Base-by-base conservation (phyloP, 163 green algal species). In the Scenedesmus sp. region DNA sequence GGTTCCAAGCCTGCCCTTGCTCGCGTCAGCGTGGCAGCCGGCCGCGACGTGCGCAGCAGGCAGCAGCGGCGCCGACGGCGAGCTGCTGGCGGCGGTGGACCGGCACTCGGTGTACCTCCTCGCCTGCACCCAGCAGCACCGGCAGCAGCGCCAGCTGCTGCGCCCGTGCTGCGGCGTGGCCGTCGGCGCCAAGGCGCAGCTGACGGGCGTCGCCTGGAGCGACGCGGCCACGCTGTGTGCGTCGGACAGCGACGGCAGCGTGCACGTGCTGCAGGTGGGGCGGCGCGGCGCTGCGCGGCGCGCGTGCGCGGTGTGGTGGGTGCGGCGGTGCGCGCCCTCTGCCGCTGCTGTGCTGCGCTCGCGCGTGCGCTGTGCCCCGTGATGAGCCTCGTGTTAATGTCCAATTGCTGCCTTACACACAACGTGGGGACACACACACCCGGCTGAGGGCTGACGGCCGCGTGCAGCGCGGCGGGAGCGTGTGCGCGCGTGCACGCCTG, bases 231-330 rank as follows among this genome's bases (percentile, higher is more conserved):
- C 28, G 9, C 22, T 77, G 53, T 77, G 69, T 57, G 69, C 65
- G 1, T 56, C 11, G 22, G 53, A 58, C 36, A 67, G 36, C 56
- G 69, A 67, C 6, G 69, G 69, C 36, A 58, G 51, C 69, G 57
- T 31, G 31, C 69, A 67, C 18, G 54, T 67, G 33, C 51, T 76
- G 28, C 50, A 76, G 67, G 67, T 76, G 20, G 2, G 10, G 39
- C 39, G 47, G 47, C 47, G 17, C 14, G 14, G 47, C 17, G 47
- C 47, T 56, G 14, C 47, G 20, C 54, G n/a, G n/a, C 54, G 14
- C 54, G 20, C 20, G 20, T 45, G 57, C 24, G 45, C 45, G 45
- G 45, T 22, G 45, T 11, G 13, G 45, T 11, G n/a, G n/a, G n/a
- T n/a, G n/a, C n/a, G n/a, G n/a, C n/a, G n/a, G n/a, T n/a, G n/a